phyloP scores from a whole-genome alignment of 805 yeast species.

The Priceomyces haplophilus region DNA sequence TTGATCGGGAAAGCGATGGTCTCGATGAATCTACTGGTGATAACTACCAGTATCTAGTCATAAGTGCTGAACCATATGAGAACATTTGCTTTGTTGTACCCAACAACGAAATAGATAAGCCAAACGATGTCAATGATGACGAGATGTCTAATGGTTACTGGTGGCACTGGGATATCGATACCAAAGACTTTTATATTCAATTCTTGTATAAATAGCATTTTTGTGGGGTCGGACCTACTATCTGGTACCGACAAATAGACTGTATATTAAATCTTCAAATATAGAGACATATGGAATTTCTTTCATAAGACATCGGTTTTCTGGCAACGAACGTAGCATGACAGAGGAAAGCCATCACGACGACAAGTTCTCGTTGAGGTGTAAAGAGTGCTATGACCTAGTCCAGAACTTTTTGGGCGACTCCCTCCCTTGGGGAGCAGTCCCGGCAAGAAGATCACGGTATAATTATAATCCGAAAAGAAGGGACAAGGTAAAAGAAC shows the following conservation, averaged over 20 bases:
- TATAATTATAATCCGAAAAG: conserved; percentile 21
- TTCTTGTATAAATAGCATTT: conserved; percentile 45
- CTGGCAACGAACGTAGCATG: not conserved
- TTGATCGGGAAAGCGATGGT: conserved; percentile 17
- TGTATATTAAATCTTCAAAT: conserved; percentile 1
- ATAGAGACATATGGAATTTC: not conserved
- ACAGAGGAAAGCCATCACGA: not conserved
- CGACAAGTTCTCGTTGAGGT: conserved; percentile 14
- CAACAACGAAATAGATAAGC: conserved; percentile 45
- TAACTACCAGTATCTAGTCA: conserved; percentile 64
- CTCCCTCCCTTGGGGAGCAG: conserved; percentile 24
- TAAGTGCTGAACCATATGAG: conserved; percentile 90
- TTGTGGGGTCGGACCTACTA: not conserved
- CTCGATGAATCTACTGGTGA: conserved; percentile 23
- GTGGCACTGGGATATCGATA: conserved; percentile 73
- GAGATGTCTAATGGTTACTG: conserved; percentile 43
- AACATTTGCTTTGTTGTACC: conserved; percentile 77
- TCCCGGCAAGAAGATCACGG: conserved; percentile 14
- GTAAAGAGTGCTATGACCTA: conserved; percentile 31
- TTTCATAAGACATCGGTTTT: not conserved
- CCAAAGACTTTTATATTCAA: conserved; percentile 68
- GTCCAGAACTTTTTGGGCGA: conserved; percentile 31
- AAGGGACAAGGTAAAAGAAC: conserved; percentile 24
- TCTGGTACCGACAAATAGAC: not conserved
- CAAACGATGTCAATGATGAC: conserved; percentile 14